These are phyloP conservation scores for Geranomyces variabilis DNA, from an alignment of 192 early-diverging fungal genomes.

Conservation along the genomic window DNA sequence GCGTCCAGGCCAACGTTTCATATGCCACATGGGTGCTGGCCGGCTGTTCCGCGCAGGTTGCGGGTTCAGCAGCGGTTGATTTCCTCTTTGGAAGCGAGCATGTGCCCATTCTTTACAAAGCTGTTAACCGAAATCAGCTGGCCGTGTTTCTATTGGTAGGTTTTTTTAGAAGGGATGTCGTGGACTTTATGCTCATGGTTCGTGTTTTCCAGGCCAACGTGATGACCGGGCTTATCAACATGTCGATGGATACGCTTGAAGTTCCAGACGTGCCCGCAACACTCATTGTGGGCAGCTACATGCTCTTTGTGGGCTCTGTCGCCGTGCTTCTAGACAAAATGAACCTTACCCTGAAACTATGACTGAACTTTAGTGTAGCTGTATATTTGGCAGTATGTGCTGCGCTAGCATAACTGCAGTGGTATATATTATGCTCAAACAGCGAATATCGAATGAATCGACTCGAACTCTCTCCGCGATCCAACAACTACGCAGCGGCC, in stretches of 20 bases:
- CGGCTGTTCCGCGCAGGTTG: constrained; percentile 68
- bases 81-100: constrained; percentile 20
- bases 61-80: constrained; percentile 65
- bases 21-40: constrained; percentile 80
- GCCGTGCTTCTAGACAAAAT: constrained; percentile 18
- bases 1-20: constrained; percentile 58
- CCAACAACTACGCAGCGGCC: constrained; percentile 21
- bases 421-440: not conserved
- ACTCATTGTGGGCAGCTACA: constrained; percentile 29
- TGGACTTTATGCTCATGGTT: constrained; percentile 13
- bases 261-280: constrained; percentile 37
- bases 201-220: constrained; percentile 71
- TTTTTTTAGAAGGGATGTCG: not conserved
- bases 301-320: constrained; percentile 30
- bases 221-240: constrained; percentile 83
- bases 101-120: constrained; percentile 43
- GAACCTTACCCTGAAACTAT: constrained; percentile 37
- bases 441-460: constrained; percentile 23
- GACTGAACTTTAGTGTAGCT: not conserved
- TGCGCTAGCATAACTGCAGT: too few relatives aligned
- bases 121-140: constrained; percentile 82
- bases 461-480: constrained; percentile 19
- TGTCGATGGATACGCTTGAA: constrained; percentile 77
- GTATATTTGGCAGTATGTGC: too few relatives aligned
- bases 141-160: constrained; percentile 81